Evolutionary conservation across 1,139 yeast species (phyloP).

Genomic region (Kodamaea suecica): DNA sequence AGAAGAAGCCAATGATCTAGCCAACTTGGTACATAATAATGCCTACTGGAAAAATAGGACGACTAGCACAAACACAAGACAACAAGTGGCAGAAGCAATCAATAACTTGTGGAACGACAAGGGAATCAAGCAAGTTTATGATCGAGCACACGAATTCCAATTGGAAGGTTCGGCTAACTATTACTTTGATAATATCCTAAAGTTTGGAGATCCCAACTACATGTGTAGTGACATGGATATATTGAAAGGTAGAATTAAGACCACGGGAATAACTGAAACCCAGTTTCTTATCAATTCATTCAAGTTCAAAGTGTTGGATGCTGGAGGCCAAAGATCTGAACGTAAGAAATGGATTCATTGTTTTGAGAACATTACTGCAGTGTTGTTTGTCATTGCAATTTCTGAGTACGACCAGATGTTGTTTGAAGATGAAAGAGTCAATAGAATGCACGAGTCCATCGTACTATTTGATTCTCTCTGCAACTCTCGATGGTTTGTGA

Average conservation of each 20-base stretch:
- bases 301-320: slow-evolving; percentile 79
- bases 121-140: slow-evolving; percentile 63
- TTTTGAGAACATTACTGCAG: slow-evolving; percentile 87
- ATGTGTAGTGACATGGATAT: slow-evolving; percentile 79
- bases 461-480: slow-evolving; percentile 80
- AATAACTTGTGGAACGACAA: slow-evolving; percentile 65
- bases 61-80: slow-evolving; percentile 16
- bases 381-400: slow-evolving; percentile 86
- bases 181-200: slow-evolving; percentile 66
- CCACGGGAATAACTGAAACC: slow-evolving; percentile 93
- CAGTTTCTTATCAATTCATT: slow-evolving; percentile 65
- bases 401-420: slow-evolving; percentile 90
- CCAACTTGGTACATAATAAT: slow-evolving; percentile 13
- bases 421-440: slow-evolving; percentile 85
- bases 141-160: slow-evolving; percentile 72
- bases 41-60: not conserved
- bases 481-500: slow-evolving; percentile 79
- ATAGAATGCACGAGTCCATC: slow-evolving; percentile 89
- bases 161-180: slow-evolving; percentile 77
- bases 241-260: slow-evolving; percentile 84
- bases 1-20: slow-evolving; percentile 14
- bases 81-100: slow-evolving; percentile 67
- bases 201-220: slow-evolving; percentile 64
- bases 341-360: slow-evolving; percentile 96
- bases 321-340: slow-evolving; percentile 96